Evolutionary conservation across 768 basidiomycete species (phyloP), one percentile per base, ranked within the genome.

Genomic region (Pleurotus platypus): DNA sequence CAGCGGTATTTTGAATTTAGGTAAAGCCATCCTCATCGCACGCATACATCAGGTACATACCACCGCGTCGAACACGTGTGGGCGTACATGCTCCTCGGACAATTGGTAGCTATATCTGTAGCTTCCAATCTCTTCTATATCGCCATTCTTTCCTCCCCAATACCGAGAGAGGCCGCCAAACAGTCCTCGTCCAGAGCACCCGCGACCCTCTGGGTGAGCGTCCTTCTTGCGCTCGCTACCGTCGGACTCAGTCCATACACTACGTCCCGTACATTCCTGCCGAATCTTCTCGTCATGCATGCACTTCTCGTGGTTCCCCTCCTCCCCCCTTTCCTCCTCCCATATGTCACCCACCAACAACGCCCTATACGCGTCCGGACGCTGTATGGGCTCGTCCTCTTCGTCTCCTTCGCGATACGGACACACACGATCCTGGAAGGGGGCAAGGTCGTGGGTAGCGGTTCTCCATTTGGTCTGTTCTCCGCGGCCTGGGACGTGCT

Each of bases 81-180:
- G 83, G 84, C 81, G 1, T 89, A 86, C 69, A 86, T 89, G 83
- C 71, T 89, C 37, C 75, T 90, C 7, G 88, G 86, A 4, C 86
- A 89, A 67, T 62, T 89, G 18, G 86, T 90, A 55, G 86, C 88
- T 30, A 83, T 89, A 46, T 83, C 82, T 9, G 82, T 88, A 38
- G 83, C 85, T 6, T 79, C 81, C 0, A 81, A 82, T 55, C 72
- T 90, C 16, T 89, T 87, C 69, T 81, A 81, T 61, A 67, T 82
- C 5, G 79, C 83, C 8, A 55, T 85, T 5, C 60, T 72, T 27
- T 64, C 77, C 9, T 71, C 75, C 1, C 64, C 73, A n/a, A 60
- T 71, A 8, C 61, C 64, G 3, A 53, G 49, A 46, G 26, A 38
- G 15, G 6, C 42, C 13, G 12, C 18, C 11, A 56, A 40, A 27